Percentiles rank a stretch among this genome's conserved stretches.
Evolutionary conservation across 495 filamentous ascomycete genomes (phyloP).

Genomic region (Monascus purpureus): DNA sequence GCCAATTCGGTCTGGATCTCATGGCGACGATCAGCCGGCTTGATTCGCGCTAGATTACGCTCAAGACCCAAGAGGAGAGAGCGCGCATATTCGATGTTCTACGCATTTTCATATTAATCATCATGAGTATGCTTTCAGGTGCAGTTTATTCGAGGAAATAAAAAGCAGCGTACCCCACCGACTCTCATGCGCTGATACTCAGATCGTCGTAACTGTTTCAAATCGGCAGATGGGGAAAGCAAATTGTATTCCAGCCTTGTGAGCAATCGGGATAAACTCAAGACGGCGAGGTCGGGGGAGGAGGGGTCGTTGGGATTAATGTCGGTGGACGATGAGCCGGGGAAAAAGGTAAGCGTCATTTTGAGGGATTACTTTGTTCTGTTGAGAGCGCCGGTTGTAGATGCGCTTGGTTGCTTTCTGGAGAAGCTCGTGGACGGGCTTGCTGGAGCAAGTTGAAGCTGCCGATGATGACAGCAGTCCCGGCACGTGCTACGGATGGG

Average conservation of each 20-base stretch:
- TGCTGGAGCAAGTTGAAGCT: too few species aligned
- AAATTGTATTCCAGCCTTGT: conserved; percentile 59
- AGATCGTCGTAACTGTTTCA: conserved; percentile 43
- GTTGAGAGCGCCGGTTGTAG: too few species aligned
- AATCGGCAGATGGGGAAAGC: conserved; percentile 48
- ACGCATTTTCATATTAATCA: not conserved
- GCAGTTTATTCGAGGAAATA: conserved; percentile 2
- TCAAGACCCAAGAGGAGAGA: conserved; percentile 64
- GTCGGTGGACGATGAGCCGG: not conserved
- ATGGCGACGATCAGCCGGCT: conserved; percentile 49
- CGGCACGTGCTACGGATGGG: too few species aligned
- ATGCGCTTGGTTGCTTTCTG: too few species aligned
- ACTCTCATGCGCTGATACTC: conserved; percentile 60
- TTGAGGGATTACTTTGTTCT: too few species aligned
- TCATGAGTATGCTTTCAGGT: not conserved
- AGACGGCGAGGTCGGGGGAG: conserved; percentile 26
- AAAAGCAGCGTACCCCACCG: conserved; percentile 46
- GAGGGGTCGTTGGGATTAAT: conserved; percentile 18
- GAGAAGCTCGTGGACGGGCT: too few species aligned
- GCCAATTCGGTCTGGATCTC: conserved; percentile 53
- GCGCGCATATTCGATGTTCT: conserved; percentile 75
- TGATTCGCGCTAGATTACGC: conserved; percentile 51
- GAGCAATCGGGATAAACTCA: conserved; percentile 61
- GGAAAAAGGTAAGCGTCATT: not conserved
- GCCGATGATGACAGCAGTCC: too few species aligned